Conservation (phyloP, 225 moss, liverwort and hornwort genomes). For the Physcomitrium patens region DNA sequence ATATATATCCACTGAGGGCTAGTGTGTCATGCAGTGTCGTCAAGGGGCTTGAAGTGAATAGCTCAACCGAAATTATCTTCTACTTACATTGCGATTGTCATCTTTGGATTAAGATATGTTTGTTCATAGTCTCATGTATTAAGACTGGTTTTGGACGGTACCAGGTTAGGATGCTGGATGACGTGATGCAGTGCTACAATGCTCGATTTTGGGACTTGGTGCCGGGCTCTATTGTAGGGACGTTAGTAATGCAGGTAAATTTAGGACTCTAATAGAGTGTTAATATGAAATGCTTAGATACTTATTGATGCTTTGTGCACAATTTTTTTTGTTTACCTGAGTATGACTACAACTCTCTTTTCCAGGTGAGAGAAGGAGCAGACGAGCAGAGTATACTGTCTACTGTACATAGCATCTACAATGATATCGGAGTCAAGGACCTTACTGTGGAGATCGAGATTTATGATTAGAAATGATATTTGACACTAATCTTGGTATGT, state of each 20-base stretch:
- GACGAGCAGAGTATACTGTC: slow-evolving; percentile 82
- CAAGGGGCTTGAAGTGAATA: slow-evolving; percentile 1
- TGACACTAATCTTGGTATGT: too few relatives aligned
- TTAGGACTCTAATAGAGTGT: neutral
- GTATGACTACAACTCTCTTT: slow-evolving; percentile 1
- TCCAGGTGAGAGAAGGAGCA: slow-evolving; percentile 77
- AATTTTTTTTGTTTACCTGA: neutral
- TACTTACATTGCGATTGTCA: neutral
- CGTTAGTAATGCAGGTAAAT: slow-evolving; percentile 73
- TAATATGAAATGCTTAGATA: neutral
- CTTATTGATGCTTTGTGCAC: neutral
- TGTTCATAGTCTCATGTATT: slow-evolving; percentile 13
- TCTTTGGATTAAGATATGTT: neutral
- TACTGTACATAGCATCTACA: slow-evolving; percentile 90
- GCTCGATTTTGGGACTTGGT: slow-evolving; percentile 93
- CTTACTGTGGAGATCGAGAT: slow-evolving; percentile 86
- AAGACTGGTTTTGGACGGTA: slow-evolving; percentile 7
- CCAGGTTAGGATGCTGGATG: slow-evolving; percentile 84
- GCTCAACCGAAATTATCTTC: neutral
- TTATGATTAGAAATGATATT: slow-evolving; percentile 36
- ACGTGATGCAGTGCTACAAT: slow-evolving; percentile 82
- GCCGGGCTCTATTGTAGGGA: slow-evolving; percentile 88
- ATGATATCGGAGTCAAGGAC: slow-evolving; percentile 89
- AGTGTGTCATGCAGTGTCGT: neutral
- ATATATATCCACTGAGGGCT: neutral